These are phyloP conservation scores for Rhododendron williamsianum DNA, from an alignment of 148 eudicot genomes.

Conservation along the genomic window DNA sequence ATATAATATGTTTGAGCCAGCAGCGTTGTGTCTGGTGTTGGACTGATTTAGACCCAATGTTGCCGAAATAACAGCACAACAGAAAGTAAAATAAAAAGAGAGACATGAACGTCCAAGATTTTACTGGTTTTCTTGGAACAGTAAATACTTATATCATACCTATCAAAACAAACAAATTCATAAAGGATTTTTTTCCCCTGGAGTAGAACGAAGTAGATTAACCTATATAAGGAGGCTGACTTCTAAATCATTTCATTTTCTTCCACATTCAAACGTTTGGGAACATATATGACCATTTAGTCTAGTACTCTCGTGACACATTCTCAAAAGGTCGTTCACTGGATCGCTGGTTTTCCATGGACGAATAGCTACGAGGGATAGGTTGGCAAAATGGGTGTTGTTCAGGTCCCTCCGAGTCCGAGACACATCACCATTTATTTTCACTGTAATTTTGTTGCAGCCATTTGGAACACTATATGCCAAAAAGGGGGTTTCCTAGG, in stretches of 20 bases:
- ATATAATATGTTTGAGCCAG: background rate
- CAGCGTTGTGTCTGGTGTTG: background rate
- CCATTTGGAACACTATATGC: background rate
- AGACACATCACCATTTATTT: background rate
- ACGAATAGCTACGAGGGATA: background rate
- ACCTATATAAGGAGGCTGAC: background rate
- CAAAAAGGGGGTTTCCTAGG: background rate
- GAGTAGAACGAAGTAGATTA: background rate
- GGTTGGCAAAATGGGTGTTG: background rate
- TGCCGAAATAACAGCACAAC: background rate
- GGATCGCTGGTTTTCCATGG: background rate
- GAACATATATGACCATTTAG: background rate
- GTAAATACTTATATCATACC: background rate
- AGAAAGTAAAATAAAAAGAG: background rate
- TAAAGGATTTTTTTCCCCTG: background rate
- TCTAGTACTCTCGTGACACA: background rate
- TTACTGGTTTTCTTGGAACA: background rate
- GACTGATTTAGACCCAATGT: background rate
- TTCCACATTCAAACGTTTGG: background rate
- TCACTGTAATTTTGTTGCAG: background rate
- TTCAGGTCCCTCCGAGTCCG: background rate
- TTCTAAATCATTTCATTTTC: background rate
- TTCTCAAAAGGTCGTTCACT: background rate
- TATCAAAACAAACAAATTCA: background rate
- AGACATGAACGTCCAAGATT: background rate